Base-by-base conservation (phyloP, 371 early-diverging fungal genomes). In the Dichotomocladium elegans region DNA sequence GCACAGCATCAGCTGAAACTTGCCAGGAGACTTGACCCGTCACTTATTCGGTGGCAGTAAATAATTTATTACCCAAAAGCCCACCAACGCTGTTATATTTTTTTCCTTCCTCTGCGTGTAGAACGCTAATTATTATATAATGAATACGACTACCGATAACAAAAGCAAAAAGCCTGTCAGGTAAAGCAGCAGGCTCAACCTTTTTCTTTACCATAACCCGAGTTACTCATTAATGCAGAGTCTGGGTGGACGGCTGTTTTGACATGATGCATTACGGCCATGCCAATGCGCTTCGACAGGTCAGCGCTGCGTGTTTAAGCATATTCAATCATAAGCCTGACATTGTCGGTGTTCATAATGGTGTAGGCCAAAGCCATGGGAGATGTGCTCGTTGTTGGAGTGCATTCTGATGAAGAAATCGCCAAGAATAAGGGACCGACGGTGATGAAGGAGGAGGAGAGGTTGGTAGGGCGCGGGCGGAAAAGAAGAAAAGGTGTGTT, bases 211-310 rank as follows among this genome's bases (percentile, higher is more conserved):
- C 6, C 51, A n/a, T 25, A 41, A 41, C 17, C 8, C 12, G 14
- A 8, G 0, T 17, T 42, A 26, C 27, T 33, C 31, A 8, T 19
- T 51, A 22, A 34, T 34, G 10, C 53, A 80, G 87, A 59, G 78
- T 90, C 51, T 90, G 90, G 90, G 89, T 90, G 19, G 96, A 96
- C 65, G 95, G 95, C 26, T 95, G 94, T 67, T 97, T 93, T 72
- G 96, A 96, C 78, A 80, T 95, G 82, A 92, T 93, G 87, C 96
- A 95, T 72, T 90, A 84, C 72, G 96, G 95, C 9, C 99, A 98
- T 68, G 93, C 94, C 53, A 96, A 95, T 67, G 96, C 95, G 30
- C 74, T 98, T 53, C 87, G 95, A 63, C 96, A 96, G 82, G 89
- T 86, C 83, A 47, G 33, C 17, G 1, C 19, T 34, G n/a, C 27